Evolutionary conservation across 352 stramenopile genomes (phyloP).

Genomic region (Phytophthora hybrid): DNA sequence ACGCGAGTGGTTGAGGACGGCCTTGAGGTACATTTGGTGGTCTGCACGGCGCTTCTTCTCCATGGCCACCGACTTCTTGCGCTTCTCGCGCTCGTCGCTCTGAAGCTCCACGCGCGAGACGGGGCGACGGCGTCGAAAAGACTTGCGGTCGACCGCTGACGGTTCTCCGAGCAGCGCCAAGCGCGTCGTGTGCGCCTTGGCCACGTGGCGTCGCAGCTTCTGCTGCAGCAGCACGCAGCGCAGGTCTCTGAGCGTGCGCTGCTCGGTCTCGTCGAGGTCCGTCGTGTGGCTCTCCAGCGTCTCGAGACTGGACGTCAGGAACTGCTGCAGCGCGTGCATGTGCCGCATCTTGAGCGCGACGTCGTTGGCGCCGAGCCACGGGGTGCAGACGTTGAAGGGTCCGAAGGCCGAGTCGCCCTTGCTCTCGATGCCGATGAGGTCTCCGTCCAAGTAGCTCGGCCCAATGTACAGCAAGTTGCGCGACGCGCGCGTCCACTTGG

Average conservation of each 20-base stretch:
- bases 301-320: constrained; percentile 68
- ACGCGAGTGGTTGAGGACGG: constrained; percentile 83
- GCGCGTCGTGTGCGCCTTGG: constrained; percentile 66
- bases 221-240: constrained; percentile 81
- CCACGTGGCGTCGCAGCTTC: constrained; percentile 69
- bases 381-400: constrained; percentile 62
- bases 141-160: constrained; percentile 71
- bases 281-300: constrained; percentile 58
- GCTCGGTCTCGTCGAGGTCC: constrained; percentile 51
- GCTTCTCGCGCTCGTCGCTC: constrained; percentile 78
- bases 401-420: constrained; percentile 68
- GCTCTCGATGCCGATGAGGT: constrained; percentile 65
- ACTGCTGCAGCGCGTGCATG: constrained; percentile 77
- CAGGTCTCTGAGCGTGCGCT: constrained; percentile 64
- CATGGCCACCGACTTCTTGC: constrained; percentile 83
- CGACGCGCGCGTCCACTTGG: constrained; percentile 68
- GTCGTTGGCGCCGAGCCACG: constrained; percentile 75
- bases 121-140: constrained; percentile 76
- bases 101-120: constrained; percentile 71
- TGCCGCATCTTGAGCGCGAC: constrained; percentile 79
- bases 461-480: constrained; percentile 68
- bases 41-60: constrained; percentile 84
- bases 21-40: constrained; percentile 84
- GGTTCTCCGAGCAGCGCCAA: constrained; percentile 76
- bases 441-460: constrained; percentile 71